phyloP scores from a whole-genome alignment of 192 early-diverging fungal species.

The Umbelopsis vinacea region DNA sequence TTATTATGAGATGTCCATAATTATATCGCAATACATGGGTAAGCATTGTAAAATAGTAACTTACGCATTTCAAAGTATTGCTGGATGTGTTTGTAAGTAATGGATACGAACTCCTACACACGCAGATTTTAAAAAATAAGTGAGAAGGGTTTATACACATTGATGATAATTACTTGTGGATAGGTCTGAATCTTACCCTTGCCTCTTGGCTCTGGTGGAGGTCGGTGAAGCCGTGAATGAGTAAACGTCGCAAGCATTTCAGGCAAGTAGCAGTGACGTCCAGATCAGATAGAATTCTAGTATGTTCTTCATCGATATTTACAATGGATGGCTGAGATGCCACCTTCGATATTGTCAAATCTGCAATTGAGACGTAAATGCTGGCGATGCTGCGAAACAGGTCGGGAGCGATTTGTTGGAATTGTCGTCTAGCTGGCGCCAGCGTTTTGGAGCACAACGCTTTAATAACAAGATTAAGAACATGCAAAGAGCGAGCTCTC shows the following conservation, averaged over 20 bases:
- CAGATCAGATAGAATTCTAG: slow-evolving; percentile 47
- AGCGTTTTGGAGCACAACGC: slow-evolving; percentile 69
- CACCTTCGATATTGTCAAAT: slow-evolving; percentile 53
- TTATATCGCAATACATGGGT: too few species aligned
- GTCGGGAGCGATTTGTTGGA: slow-evolving; percentile 68
- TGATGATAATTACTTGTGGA: not conserved
- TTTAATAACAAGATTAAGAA: slow-evolving; percentile 77
- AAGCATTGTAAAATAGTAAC: not conserved
- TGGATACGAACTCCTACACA: slow-evolving; percentile 42
- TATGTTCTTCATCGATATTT: slow-evolving; percentile 36
- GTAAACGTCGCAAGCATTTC: slow-evolving; percentile 77
- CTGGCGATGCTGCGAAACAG: slow-evolving; percentile 68
- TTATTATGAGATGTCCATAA: too few species aligned
- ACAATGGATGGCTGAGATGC: slow-evolving; percentile 18
- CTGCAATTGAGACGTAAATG: slow-evolving; percentile 66
- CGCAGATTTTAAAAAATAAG: not conserved
- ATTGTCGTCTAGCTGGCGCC: slow-evolving; percentile 27
- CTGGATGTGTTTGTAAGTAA: slow-evolving; percentile 58
- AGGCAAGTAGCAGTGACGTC: slow-evolving; percentile 68
- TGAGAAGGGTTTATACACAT: too few species aligned
- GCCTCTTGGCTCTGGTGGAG: slow-evolving; percentile 61
- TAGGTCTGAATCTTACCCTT: slow-evolving; percentile 34
- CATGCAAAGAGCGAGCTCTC: slow-evolving; percentile 75
- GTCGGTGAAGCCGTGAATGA: slow-evolving; percentile 74
- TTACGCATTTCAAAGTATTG: slow-evolving; percentile 57